Percentiles rank a stretch among this genome's conserved stretches.
Evolutionary conservation across 164 flowering plant genomes (phyloP).

Genomic region (Hamamelis virginiana): DNA sequence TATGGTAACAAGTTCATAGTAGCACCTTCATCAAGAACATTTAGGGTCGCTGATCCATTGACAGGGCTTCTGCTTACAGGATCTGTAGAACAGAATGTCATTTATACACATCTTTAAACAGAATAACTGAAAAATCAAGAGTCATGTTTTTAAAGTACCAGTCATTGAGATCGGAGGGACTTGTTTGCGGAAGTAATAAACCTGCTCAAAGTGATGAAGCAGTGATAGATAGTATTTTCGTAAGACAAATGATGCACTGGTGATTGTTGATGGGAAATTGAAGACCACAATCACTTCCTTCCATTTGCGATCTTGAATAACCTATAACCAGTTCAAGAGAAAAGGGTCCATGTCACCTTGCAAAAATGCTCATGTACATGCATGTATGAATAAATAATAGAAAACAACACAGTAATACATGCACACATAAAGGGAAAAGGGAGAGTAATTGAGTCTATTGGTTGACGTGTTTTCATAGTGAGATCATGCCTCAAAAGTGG

Average conservation of each 20-base stretch:
- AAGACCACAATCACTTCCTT: conserved; percentile 64
- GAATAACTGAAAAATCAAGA: conserved; percentile 7
- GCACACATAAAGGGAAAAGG: neutral
- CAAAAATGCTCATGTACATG: neutral
- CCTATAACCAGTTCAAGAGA: conserved; percentile 39
- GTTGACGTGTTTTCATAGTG: neutral
- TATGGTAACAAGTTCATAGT: conserved; percentile 27
- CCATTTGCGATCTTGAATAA: conserved; percentile 76
- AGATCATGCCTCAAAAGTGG: neutral
- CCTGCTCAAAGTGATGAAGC: conserved; percentile 83
- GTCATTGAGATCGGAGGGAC: conserved; percentile 26
- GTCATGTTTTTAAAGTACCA: conserved; percentile 29
- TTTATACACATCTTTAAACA: neutral
- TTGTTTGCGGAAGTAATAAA: conserved; percentile 57
- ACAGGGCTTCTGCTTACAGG: conserved; percentile 8
- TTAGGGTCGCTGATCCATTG: conserved; percentile 26
- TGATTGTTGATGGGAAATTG: conserved; percentile 62
- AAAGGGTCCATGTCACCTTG: neutral
- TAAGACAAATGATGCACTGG: conserved; percentile 72
- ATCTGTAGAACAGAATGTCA: conserved; percentile 11
- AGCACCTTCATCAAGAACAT: conserved; percentile 25
- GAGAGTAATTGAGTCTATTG: neutral
- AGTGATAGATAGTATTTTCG: conserved; percentile 70
- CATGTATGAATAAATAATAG: neutral
- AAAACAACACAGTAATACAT: neutral